These are phyloP conservation scores for Kandelia obovata DNA, from an alignment of 345 rosid genomes.

Conservation along the genomic window DNA sequence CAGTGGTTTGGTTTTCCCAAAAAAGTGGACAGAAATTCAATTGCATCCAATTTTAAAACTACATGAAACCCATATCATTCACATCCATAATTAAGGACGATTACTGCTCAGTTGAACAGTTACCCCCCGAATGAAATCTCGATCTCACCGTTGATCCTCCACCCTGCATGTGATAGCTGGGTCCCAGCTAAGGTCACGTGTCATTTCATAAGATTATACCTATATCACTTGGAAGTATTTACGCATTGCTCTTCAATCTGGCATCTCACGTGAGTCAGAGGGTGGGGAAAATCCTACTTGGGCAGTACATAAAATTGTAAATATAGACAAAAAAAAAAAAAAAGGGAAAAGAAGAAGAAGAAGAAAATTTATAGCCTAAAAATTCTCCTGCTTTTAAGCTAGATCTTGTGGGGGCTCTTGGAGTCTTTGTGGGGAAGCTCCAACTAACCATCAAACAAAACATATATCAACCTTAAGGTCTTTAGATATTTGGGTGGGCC, in stretches of 20 bases:
- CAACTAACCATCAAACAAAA: neutral
- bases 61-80: too few species aligned
- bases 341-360: too few species aligned
- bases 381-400: neutral
- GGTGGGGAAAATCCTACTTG: neutral
- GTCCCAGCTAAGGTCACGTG: neutral
- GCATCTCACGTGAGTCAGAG: conserved; percentile 11
- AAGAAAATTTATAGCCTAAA: neutral
- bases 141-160: neutral
- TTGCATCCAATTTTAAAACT: too few species aligned
- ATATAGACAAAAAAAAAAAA: too few species aligned
- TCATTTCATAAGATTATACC: neutral
- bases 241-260: too few species aligned
- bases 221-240: too few species aligned
- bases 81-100: neutral
- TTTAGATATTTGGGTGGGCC: neutral
- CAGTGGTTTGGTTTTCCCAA: too few species aligned
- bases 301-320: neutral
- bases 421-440: neutral
- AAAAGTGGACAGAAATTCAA: too few species aligned
- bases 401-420: neutral
- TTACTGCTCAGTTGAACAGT: neutral
- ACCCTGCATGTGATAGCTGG: neutral
- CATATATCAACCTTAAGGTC: neutral
- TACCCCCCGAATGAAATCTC: neutral